Evolutionary conservation across 83 land plant genomes (phyloP), one percentile per base, ranked within the genome.

Genomic region (Diphasiastrum complanatum): DNA sequence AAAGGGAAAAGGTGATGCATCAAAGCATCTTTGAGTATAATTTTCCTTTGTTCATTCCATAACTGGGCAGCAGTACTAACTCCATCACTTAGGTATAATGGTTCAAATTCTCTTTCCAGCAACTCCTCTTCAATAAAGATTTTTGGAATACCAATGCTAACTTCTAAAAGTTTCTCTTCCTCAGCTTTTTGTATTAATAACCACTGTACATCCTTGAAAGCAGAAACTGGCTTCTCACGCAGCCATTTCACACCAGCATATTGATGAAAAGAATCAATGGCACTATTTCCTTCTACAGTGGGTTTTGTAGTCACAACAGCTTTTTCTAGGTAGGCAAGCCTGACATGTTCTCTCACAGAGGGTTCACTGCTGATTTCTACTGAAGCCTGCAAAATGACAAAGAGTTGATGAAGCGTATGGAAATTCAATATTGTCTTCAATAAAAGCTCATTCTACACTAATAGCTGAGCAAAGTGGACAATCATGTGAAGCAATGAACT

Each of bases 341-440:
- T 76, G 28, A 89, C 81, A 79, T 85, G 75, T 57, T 79, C 92
- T 60, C 85, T 66, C 27, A 88, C 84, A 65, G 65, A 63, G 19
- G 98, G 98, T 63, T 92, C 98, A 68, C 79, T 79, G 57, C 98
- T 89, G 23, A 92, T 88, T 75, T 85, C 91, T 33, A 88, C 82
- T 2, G 96, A 79, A 23, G 83, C 84, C 98, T 92, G 78, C n/a
- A 73, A 50, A 5, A 29, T 14, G 12, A n/a, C n/a, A n/a, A n/a
- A n/a, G n/a, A n/a, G n/a, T n/a, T n/a, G n/a, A n/a, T n/a, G n/a
- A n/a, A n/a, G n/a, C n/a, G n/a, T n/a, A n/a, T n/a, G n/a, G n/a
- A n/a, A n/a, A n/a, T n/a, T 10, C 60, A 55, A 11, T 27, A 55
- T 28, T 19, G 45, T 18, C n/a, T 41, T 18, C 45, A 41, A 18